Conservation (phyloP, 2,329 filamentous ascomycete species). For the Cladosporium sp. region DNA sequence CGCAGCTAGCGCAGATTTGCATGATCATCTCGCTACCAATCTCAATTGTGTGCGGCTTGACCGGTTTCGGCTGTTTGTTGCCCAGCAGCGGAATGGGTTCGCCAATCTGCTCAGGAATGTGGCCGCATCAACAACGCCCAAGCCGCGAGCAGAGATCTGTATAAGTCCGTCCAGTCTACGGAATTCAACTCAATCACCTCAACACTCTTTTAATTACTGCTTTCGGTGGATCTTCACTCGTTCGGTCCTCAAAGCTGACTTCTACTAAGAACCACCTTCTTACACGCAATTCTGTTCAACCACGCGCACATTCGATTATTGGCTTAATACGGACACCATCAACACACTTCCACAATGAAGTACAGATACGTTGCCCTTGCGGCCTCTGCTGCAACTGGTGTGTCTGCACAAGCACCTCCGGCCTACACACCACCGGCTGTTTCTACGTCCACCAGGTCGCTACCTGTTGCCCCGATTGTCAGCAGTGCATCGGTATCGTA, state of each 20-base stretch:
- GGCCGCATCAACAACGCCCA: conserved; percentile 31
- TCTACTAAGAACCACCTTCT: conserved; percentile 3
- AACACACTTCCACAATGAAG: conserved; percentile 30
- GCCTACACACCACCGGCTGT: conserved; percentile 7
- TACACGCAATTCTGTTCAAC: background rate
- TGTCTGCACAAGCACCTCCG: conserved; percentile 27
- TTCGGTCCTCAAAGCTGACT: conserved; percentile 30
- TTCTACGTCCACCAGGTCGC: background rate
- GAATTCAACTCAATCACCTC: conserved; percentile 7
- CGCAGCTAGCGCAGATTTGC: background rate
- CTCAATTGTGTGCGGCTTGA: conserved; percentile 23
- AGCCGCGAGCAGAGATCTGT: conserved; percentile 29
- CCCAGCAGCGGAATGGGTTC: conserved; percentile 30
- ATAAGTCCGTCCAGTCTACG: conserved; percentile 27
- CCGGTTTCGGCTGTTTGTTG: conserved; percentile 35
- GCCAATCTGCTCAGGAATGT: conserved; percentile 33
- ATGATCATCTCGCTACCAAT: conserved; percentile 21
- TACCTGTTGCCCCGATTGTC: conserved; percentile 2
- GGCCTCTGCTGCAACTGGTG: conserved; percentile 29
- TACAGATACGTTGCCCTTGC: conserved; percentile 26
- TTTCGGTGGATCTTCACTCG: conserved; percentile 34
- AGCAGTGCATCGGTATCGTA: conserved; percentile 30
- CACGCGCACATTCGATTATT: background rate
- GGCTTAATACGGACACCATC: background rate
- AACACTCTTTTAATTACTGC: conserved; percentile 29